Conservation (phyloP, 768 basidiomycete species). For the Fistulinella prunicolor region DNA sequence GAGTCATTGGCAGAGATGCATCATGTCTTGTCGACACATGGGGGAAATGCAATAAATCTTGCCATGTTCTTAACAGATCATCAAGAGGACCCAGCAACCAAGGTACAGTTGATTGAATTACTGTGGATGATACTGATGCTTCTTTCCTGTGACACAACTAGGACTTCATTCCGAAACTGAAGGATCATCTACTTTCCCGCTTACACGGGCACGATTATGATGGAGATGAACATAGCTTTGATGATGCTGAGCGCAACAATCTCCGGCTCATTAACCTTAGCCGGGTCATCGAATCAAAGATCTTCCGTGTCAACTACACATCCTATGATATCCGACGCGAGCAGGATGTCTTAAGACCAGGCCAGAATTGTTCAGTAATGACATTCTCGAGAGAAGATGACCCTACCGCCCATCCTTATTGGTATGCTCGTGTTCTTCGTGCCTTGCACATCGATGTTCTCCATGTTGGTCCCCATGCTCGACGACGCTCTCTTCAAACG, state of each 20-base stretch:
- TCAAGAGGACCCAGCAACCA: too few relatives aligned
- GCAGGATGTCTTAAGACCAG: background rate
- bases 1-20: too few relatives aligned
- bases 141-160: too few relatives aligned
- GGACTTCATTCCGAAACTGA: background rate
- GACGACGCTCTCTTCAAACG: background rate
- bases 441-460: background rate
- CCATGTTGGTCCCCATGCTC: background rate
- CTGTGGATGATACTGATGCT: too few relatives aligned
- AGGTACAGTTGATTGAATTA: too few relatives aligned
- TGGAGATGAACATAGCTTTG: background rate
- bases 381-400: background rate
- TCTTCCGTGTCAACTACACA: background rate
- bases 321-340: conserved; percentile 9
- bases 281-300: background rate
- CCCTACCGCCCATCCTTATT: background rate
- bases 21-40: too few relatives aligned
- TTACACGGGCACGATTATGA: background rate
- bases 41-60: too few relatives aligned
- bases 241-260: background rate
- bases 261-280: background rate
- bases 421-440: background rate
- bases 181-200: background rate
- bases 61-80: too few relatives aligned
- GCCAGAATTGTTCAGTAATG: background rate